phyloP scores from a whole-genome alignment of 306 rosid species.

The cucumber (Cucumis sativus) region DNA sequence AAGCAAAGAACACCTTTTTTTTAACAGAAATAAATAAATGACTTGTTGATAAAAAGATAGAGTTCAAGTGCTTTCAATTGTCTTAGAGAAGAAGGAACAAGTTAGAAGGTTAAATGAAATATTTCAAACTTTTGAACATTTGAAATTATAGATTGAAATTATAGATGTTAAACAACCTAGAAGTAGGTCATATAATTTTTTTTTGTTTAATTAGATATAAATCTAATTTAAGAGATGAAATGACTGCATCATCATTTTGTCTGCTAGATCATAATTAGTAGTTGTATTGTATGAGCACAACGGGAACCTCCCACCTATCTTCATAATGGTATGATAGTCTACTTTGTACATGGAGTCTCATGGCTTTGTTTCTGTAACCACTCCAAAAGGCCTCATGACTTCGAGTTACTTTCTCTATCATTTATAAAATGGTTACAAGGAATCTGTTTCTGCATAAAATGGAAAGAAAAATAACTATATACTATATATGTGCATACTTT shows the following conservation, averaged over 20 bases:
- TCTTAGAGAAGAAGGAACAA: neutral
- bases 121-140: neutral
- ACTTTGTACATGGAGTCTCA: no score
- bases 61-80: neutral
- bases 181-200: neutral
- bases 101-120: neutral
- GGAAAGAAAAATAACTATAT: neutral
- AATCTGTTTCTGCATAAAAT: neutral
- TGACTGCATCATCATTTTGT: constrained; percentile 5
- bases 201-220: neutral
- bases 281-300: neutral
- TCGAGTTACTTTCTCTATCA: no score
- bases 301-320: no score
- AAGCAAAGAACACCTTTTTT: neutral
- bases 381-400: no score
- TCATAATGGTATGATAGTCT: no score
- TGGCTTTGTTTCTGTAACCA: no score
- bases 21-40: neutral
- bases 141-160: neutral
- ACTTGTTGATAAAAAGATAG: neutral
- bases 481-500: no score
- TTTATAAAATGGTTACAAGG: neutral
- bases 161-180: neutral
- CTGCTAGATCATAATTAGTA: neutral
- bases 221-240: neutral